Evolutionary conservation across 1,139 yeast genomes (phyloP), one percentile per base, ranked within the genome.

Genomic region (Suhomyces bribrorum): DNA sequence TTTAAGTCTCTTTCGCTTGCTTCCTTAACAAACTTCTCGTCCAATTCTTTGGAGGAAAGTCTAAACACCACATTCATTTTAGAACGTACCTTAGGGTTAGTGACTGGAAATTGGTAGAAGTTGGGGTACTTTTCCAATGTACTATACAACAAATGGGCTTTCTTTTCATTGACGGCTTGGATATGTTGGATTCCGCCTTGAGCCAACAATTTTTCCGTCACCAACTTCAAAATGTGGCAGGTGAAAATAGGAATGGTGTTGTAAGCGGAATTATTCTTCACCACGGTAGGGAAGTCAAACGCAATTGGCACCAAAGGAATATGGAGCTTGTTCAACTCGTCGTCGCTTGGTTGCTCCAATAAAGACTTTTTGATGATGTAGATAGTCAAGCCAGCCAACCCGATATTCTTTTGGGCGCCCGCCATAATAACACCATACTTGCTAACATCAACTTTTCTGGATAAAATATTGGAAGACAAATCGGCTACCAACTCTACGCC

Each of bases 331-430:
- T 62, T 71, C 51, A 88, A 71, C 50, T 81, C 81, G 1, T 69
- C 84, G 44, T 82, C 88, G 5, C 79, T 54, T 2, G 88, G 81
- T 48, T 81, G 81, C 24, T 81, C 83, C 39, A 92, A 67, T 37
- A 92, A 73, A 4, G 81, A 59, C 61, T 90, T 90, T 64, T 86
- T 86, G 61, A 90, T 82, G 52, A 92, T 90, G 62, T 89, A 90
- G 47, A 92, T 75, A 13, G 97, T 85, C 50, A 92, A 78, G 30
- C 98, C 98, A 5, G 98, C 97, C 58, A 92, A 72, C 39, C 98
- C 98, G 56, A 92, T 88, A 61, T 92, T 92, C 67, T 92, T 92
- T 66, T 92, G 98, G 14, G 97, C 98, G 44, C 98, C 98, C n/a
- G 94, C 95, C 80, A 69, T 66, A 45, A 92, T 82, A 31, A 89